These are phyloP conservation scores for Zarea fungicola DNA, from an alignment of 2,329 filamentous ascomycete species.

Conservation along the genomic window DNA sequence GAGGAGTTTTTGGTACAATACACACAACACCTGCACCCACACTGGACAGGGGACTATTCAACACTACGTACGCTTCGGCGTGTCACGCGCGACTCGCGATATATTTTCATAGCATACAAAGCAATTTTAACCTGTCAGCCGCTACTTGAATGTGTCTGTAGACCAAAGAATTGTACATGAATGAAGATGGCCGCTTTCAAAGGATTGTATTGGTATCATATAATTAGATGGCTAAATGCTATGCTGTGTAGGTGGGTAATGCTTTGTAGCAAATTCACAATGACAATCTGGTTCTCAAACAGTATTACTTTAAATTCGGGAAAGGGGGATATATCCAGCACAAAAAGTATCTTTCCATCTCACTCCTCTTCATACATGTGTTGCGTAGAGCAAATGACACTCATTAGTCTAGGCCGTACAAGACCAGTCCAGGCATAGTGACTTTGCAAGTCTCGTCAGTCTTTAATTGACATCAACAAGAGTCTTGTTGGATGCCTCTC, in stretches of 20 bases:
- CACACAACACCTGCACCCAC: too few species aligned
- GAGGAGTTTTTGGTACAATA: slow-evolving; percentile 3
- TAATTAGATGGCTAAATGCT: slow-evolving; percentile 5
- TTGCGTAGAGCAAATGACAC: too few species aligned
- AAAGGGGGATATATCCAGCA: background rate
- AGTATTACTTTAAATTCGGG: background rate
- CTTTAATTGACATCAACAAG: background rate
- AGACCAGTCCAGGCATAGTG: background rate
- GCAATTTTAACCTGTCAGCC: background rate
- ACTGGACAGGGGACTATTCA: background rate
- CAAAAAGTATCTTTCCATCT: too few species aligned
- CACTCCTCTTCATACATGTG: too few species aligned
- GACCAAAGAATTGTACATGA: too few species aligned
- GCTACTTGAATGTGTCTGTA: too few species aligned
- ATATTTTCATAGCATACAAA: slow-evolving; percentile 12
- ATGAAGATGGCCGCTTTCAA: background rate
- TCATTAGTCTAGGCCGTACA: too few species aligned
- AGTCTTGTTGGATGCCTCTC: slow-evolving; percentile 12
- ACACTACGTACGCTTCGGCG: background rate
- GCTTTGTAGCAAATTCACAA: background rate
- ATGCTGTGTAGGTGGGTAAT: background rate
- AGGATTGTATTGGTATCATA: slow-evolving; percentile 1
- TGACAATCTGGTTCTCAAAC: background rate
- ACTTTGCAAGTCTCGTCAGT: background rate
- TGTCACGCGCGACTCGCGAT: slow-evolving; percentile 6